phyloP scores from a whole-genome alignment of 169 alveolate genomes.

The Plasmodium gonderi region DNA sequence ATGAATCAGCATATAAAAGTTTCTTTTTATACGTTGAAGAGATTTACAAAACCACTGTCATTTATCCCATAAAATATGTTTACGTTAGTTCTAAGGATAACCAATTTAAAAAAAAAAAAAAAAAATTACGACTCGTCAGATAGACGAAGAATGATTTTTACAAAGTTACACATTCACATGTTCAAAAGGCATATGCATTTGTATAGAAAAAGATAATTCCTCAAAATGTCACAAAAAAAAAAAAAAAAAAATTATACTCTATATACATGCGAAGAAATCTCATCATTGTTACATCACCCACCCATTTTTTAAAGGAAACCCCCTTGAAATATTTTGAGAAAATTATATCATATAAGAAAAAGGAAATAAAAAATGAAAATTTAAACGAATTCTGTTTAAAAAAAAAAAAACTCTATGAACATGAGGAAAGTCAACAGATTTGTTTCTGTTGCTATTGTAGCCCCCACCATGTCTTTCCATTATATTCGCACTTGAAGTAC shows the following conservation, averaged over 20 bases:
- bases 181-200: no score
- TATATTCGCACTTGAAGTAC: constrained; percentile 29
- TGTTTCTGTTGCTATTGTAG: constrained; percentile 56
- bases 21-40: constrained; percentile 60
- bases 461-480: constrained; percentile 21
- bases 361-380: constrained; percentile 19
- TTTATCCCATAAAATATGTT: constrained; percentile 62
- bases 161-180: no score
- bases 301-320: constrained; percentile 6
- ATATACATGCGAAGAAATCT: no score
- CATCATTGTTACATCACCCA: not conserved
- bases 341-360: constrained; percentile 10
- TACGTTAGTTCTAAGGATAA: constrained; percentile 45
- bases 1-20: constrained; percentile 42
- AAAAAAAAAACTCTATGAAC: constrained; percentile 11
- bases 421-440: not conserved
- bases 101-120: no score
- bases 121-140: no score
- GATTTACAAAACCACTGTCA: constrained; percentile 31
- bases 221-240: no score
- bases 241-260: no score
- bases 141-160: no score
- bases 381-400: constrained; percentile 35
- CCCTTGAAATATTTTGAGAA: constrained; percentile 33
- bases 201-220: no score